Evolutionary conservation across 2,329 filamentous ascomycete species (phyloP).

Genomic region (Myriosclerotinia curreyana): DNA sequence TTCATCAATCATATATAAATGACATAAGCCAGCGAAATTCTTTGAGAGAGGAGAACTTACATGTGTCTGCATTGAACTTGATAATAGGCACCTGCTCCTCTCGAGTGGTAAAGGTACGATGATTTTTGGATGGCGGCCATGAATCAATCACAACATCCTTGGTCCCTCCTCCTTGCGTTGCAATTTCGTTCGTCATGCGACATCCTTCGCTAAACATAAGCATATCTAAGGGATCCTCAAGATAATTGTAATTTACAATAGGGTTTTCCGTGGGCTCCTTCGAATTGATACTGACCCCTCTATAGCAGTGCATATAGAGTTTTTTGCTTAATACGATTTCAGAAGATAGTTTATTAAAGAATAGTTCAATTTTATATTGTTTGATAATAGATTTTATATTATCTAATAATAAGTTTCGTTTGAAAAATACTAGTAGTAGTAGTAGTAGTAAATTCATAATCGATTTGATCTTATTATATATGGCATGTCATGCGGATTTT

Average conservation of each 20-base stretch:
- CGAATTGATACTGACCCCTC: background rate
- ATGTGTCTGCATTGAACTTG: background rate
- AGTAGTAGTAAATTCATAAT: no score
- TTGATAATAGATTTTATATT: no score
- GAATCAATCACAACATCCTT: slow-evolving; percentile 5
- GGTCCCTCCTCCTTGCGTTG: background rate
- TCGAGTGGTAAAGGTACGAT: background rate
- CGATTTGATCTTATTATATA: no score
- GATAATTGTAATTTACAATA: background rate
- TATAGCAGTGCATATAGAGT: no score
- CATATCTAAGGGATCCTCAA: background rate
- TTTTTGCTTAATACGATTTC: no score
- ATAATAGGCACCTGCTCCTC: background rate
- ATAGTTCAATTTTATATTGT: no score
- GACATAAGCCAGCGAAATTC: background rate
- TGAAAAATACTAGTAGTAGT: no score
- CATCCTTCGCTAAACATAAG: slow-evolving; percentile 5
- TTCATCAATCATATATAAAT: background rate
- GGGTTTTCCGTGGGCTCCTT: background rate
- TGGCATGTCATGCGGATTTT: no score
- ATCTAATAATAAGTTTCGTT: no score
- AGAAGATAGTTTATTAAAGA: no score
- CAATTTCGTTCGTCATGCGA: background rate
- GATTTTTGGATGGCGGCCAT: background rate
- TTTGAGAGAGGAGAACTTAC: background rate